Base-by-base conservation (phyloP, 345 rosid genomes). In the Dipteronia sinensis region DNA sequence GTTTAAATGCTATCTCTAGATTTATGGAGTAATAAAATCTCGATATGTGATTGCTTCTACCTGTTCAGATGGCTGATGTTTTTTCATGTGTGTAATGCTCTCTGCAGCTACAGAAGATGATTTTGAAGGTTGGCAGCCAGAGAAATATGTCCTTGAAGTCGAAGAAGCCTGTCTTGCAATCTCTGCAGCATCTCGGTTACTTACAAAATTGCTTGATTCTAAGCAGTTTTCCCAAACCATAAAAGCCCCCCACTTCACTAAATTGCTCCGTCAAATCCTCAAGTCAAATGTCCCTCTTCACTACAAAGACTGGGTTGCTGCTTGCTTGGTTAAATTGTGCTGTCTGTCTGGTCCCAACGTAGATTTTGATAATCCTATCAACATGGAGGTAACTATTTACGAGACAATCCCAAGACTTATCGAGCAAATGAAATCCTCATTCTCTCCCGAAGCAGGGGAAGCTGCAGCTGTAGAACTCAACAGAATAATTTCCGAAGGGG, bases 401-500 rank as follows among this genome's bases (percentile, higher is more conserved):
- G 91, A 95, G 83, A 88, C 92, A 56, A 95, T 95, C 78, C 98
- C 98, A 0, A 83, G 90, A 76, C 84, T 95, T 2, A 80, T 89
- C 22, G 94, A 90, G 83, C 92, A 90, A 81, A 78, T 95, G 47
- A 85, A 84, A 31, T 81, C 84, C n/a, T 76, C 94, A 0, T 67
- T 76, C 74, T 86, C 91, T 53, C 84, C 79, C 0, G 92, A 90
- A 74, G 83, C 84, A 2, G 91, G 82, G 79, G 97, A 93, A 87
- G 86, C 88, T 29, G 98, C 97, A 0, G 98, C 85, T 16, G 23
- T 95, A 19, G 98, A 95, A 85, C 93, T 95, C 44, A 90, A 88
- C 90, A 89, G 80, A 79, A 88, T 95, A 82, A 79, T 93, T 17
- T 89, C 95, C 0, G 90, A 90, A 77, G 98, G 93, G 58, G 87